Base-by-base conservation (phyloP, 345 rosid genomes). In the Bruguiera parviflora region DNA sequence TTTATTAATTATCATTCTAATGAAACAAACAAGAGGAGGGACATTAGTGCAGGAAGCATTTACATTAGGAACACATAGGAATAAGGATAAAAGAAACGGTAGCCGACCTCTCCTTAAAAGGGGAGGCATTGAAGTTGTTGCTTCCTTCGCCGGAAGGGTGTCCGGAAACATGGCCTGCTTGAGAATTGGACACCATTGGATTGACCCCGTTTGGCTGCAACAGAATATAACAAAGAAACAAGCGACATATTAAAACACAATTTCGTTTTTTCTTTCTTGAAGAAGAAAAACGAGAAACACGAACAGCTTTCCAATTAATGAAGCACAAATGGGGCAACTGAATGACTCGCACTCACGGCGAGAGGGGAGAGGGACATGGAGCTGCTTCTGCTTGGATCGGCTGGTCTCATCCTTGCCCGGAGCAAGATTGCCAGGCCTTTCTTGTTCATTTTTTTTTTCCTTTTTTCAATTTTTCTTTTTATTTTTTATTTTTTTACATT, bases 381-480 rank as follows among this genome's bases (percentile, higher is more conserved):
- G 49, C 49, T 43, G 46, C 72, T 8, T 53, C 81, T 89, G 74
- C 67, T 27, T 46, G 86, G 63, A 69, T 87, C 74, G 25, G 39
- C 55, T 15, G 88, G 87, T 47, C 80, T 83, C 93, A 91, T 91
- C 75, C 87, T 84, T 28, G 94, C 80, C 31, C 98, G 84, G 86
- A 91, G 49, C 61, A 91, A 77, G 73, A 93, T 82, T 64, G 91
- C 83, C 70, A 88, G 72, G 9, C 82, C 82, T 74, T 80, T 88
- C 87, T 85, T 93, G 88, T 83, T 91, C 98, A 93, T 73, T n/a
- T 24, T 53, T 28, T 8, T 37, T 33, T 5, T 33, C 37, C 4
- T 33, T 33, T 33, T 5, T 33, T 27, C 28, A 27, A 27, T 1
- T 27, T 27, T 27, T 27, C 28, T 27, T 27, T 25, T 25, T 25